Conservation (phyloP, 352 stramenopile genomes). For the Pythium plurisporium region DNA sequence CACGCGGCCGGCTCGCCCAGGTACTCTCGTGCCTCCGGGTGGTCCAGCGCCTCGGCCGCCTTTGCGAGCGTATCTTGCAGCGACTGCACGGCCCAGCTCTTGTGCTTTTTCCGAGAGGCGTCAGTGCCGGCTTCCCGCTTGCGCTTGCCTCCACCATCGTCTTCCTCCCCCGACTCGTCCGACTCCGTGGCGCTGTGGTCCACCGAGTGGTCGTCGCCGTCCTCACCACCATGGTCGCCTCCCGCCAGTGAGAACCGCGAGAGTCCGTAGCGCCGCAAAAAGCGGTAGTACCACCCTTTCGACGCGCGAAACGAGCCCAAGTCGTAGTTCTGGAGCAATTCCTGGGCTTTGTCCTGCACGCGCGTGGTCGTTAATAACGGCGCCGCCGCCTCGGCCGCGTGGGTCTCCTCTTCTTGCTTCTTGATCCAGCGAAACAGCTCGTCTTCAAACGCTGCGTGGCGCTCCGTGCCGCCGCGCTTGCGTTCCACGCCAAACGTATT, state of each 20-base stretch:
- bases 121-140: background rate
- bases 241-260: conserved; percentile 31
- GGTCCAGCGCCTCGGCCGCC: conserved; percentile 16
- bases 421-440: conserved; percentile 57
- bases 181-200: conserved; percentile 13
- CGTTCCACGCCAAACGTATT: conserved; percentile 37
- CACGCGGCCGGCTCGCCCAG: conserved; percentile 19
- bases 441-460: conserved; percentile 36
- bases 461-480: conserved; percentile 54
- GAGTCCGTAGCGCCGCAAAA: conserved; percentile 62
- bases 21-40: conserved; percentile 20
- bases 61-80: conserved; percentile 20
- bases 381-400: background rate
- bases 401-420: conserved; percentile 12
- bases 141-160: conserved; percentile 5
- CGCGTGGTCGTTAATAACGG: conserved; percentile 6
- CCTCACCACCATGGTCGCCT: background rate
- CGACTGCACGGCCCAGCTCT: conserved; percentile 20
- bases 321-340: conserved; percentile 23
- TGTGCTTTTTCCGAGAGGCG: conserved; percentile 6
- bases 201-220: background rate
- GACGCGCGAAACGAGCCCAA: conserved; percentile 35
- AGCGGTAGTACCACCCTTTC: conserved; percentile 79
- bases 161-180: conserved; percentile 4
- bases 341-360: conserved; percentile 21